These are phyloP conservation scores for Arabidopsis suecica DNA, from an alignment of 345 rosid genomes.

Conservation along the genomic window DNA sequence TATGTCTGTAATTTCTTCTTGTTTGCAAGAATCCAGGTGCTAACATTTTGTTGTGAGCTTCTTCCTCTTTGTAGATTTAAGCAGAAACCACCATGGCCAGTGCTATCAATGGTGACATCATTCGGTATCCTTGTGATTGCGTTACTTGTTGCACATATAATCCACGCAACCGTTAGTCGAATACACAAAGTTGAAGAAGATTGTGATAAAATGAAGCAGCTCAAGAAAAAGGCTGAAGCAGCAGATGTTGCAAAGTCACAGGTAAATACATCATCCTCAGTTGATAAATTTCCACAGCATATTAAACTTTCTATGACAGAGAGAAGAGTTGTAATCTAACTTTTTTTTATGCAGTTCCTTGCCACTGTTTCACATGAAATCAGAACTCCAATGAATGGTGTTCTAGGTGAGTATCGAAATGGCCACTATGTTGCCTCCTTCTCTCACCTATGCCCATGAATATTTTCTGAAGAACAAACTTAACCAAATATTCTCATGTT, in stretches of 20 bases:
- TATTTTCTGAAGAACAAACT: conserved; percentile 3
- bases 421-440: not conserved
- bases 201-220: conserved; percentile 71
- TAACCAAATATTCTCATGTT: conserved; percentile 27
- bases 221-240: conserved; percentile 81
- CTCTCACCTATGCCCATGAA: not conserved
- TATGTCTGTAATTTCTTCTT: conserved; percentile 19
- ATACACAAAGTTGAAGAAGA: conserved; percentile 92
- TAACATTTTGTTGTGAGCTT: conserved; percentile 32
- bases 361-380: conserved; percentile 99
- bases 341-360: conserved; percentile 70
- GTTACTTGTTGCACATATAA: conserved; percentile 73
- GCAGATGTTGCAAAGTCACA: conserved; percentile 98
- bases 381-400: conserved; percentile 99
- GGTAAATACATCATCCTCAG: conserved; percentile 50
- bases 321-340: conserved; percentile 30
- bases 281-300: conserved; percentile 13
- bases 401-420: conserved; percentile 71
- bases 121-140: conserved; percentile 78
- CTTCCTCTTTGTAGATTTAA: conserved; percentile 64
- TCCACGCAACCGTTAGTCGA: conserved; percentile 80
- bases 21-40: conserved; percentile 16
- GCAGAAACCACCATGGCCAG: conserved; percentile 84
- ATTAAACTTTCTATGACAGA: conserved; percentile 19
- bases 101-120: conserved; percentile 66